Evolutionary conservation across 75 land plant species (phyloP).

Genomic region (Pinus tabuliformis): DNA sequence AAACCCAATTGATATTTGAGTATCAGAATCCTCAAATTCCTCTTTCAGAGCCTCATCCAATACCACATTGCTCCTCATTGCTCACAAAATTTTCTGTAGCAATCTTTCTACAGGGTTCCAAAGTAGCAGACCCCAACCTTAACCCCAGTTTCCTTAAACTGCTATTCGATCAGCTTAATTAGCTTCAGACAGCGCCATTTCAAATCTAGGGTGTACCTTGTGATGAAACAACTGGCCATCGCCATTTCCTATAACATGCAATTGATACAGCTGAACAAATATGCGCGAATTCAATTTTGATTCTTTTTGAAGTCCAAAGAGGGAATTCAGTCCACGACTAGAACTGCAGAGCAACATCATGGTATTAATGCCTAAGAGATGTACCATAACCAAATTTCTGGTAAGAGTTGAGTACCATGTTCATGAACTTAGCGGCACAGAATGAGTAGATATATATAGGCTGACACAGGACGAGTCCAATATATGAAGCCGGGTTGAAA

Average conservation of each 20-base stretch:
- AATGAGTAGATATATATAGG: too few species aligned
- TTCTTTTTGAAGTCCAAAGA: conserved; percentile 6
- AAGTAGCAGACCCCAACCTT: neutral
- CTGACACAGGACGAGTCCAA: too few species aligned
- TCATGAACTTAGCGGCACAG: too few species aligned
- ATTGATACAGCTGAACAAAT: neutral
- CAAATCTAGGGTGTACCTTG: neutral
- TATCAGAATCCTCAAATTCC: too few species aligned
- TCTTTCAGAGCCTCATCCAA: too few species aligned
- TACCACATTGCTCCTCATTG: too few species aligned
- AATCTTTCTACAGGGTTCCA: neutral
- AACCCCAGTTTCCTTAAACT: neutral
- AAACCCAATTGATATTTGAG: too few species aligned
- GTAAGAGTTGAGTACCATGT: too few species aligned
- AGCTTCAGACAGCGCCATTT: conserved; percentile 17
- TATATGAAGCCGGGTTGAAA: too few species aligned
- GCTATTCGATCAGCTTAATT: neutral
- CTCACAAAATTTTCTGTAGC: neutral
- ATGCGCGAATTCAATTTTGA: neutral
- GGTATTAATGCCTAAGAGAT: neutral
- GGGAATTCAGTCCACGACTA: conserved; percentile 25
- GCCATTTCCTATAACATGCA: neutral
- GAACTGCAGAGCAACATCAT: conserved; percentile 44
- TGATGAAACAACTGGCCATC: neutral
- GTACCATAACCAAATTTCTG: too few species aligned